Evolutionary conservation across 202 grass and related monocot species (phyloP).

Genomic region (Sporobolus alterniflorus): DNA sequence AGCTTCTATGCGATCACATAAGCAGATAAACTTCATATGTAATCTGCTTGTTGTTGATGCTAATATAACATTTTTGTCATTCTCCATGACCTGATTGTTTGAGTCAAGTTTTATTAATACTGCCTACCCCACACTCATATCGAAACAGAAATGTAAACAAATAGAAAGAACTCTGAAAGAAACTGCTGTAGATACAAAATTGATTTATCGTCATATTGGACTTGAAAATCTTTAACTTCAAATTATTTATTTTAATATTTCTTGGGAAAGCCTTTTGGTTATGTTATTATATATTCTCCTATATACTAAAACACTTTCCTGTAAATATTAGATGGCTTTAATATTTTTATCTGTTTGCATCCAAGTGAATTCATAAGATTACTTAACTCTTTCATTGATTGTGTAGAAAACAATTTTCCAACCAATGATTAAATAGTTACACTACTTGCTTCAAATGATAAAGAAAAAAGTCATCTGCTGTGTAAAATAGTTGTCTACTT

Average conservation of each 20-base stretch:
- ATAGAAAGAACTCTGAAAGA: background rate
- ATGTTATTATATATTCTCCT: background rate
- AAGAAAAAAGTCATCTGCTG: no score
- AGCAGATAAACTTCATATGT: no score
- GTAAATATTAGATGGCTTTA: background rate
- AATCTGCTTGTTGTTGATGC: background rate
- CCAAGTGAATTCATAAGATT: background rate
- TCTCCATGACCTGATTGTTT: background rate
- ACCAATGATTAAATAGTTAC: no score
- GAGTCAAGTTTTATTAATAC: background rate
- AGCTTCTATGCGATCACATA: background rate
- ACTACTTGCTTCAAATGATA: no score
- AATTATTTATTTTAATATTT: background rate
- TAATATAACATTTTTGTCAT: background rate
- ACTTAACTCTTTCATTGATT: no score
- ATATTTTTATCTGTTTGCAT: slow-evolving; percentile 15
- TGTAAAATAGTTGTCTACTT: no score
- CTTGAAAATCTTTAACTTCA: background rate
- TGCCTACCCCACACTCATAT: background rate
- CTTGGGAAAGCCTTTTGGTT: background rate
- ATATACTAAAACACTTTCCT: background rate
- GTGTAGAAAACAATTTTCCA: no score
- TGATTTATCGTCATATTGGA: background rate
- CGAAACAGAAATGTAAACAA: background rate
- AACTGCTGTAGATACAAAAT: background rate